Base-by-base conservation (phyloP, 495 filamentous ascomycete genomes). In the Parathielavia hyrcaniae region DNA sequence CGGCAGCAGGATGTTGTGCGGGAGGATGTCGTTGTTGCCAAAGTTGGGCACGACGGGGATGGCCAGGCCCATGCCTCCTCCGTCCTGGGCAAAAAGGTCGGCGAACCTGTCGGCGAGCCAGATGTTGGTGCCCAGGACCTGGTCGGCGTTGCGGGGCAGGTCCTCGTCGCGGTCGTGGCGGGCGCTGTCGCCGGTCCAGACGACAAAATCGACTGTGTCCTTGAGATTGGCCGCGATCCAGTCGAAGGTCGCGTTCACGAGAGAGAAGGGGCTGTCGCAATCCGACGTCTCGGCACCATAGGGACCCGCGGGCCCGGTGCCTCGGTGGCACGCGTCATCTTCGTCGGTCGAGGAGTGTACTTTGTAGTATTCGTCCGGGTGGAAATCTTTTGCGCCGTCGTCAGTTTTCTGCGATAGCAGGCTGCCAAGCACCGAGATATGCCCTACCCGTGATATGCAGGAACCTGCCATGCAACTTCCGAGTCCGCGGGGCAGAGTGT, bases 151-250 rank as follows among this genome's bases (percentile, higher is more conserved):
- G 50, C 93, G 86, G 17, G 93, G 93, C 17, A 88, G 81, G 40
- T 81, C 69, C 67, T 91, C 90, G 66, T 98, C 93, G 71, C 86
- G 95, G 70, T 97, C 93, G 70, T 98, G 93, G 58, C 95, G 83
- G 34, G 90, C 92, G 20, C 89, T 95, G 70, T 99, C 93, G 55
- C 93, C 93, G 0, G 95, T 97, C 95, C 95, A 99, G 51, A 99
- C 77, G 40, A 97, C 86, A 67, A 99, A 99, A 72, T 99, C 93
- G 52, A 99, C 80, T 12, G 83, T 69, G 73, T 89, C 89, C 66
- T 83, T 87, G 38, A 99, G 65, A 62, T 96, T 86, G 30, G 84
- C 78, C n/a, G 83, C 78, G 53, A 99, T 87, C 93, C 93, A 99
- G 58, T 83, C 79, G 70, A 97, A 91, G 0, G 95, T 97, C 66